Percentiles rank a stretch among this genome's conserved stretches.
These are phyloP conservation scores for Phytophthora boehmeriae DNA, from an alignment of 352 stramenopile genomes.

Conservation along the genomic window DNA sequence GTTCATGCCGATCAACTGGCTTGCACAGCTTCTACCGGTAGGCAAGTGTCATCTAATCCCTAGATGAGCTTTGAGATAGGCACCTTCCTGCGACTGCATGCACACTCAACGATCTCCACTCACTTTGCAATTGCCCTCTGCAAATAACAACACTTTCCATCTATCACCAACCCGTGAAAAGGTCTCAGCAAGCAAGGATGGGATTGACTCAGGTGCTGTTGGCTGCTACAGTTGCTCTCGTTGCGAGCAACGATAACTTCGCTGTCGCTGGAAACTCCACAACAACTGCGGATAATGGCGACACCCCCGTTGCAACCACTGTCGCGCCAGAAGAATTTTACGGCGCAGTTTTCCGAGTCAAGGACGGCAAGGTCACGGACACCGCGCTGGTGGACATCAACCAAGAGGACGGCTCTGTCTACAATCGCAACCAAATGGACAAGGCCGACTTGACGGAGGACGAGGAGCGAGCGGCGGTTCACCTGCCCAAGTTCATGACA, in stretches of 20 bases:
- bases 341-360: background rate
- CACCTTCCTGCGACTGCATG: too few relatives aligned
- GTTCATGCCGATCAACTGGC: too few relatives aligned
- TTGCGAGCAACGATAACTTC: background rate
- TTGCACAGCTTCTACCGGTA: too few relatives aligned
- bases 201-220: background rate
- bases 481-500: background rate
- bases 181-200: background rate
- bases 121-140: too few relatives aligned
- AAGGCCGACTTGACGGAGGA: background rate
- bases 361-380: conserved; percentile 1
- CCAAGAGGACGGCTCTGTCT: background rate
- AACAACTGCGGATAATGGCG: background rate
- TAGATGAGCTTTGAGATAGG: too few relatives aligned
- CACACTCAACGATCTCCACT: too few relatives aligned
- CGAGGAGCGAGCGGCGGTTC: background rate
- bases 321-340: background rate
- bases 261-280: background rate
- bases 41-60: too few relatives aligned
- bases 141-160: too few relatives aligned
- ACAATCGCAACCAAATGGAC: background rate
- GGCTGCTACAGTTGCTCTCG: background rate
- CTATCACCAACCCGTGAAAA: too few relatives aligned
- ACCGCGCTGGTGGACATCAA: background rate
- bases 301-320: too few relatives aligned